Conservation (phyloP, 345 rosid genomes). For the Carallia brachiata region DNA sequence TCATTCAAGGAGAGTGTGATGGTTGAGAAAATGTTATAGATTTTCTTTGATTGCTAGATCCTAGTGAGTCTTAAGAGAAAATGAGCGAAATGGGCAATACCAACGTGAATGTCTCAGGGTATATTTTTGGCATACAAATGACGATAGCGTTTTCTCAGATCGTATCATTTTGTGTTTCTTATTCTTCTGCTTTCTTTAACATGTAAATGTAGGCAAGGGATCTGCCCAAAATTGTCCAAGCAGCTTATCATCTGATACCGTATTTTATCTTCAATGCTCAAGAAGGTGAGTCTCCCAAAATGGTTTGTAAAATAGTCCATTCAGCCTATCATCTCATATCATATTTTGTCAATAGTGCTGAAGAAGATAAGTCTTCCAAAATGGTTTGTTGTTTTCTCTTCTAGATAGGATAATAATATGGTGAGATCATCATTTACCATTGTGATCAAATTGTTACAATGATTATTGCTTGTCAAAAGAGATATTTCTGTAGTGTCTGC, state of each 20-base stretch:
- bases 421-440: neutral
- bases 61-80: too few species aligned
- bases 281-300: constrained; percentile 22
- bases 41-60: too few species aligned
- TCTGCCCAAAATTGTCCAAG: constrained; percentile 10
- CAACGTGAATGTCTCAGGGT: too few species aligned
- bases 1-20: too few species aligned
- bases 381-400: neutral
- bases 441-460: too few species aligned
- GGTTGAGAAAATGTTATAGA: too few species aligned
- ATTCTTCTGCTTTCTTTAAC: neutral
- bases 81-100: too few species aligned
- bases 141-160: neutral
- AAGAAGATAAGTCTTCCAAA: too few species aligned
- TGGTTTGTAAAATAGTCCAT: neutral
- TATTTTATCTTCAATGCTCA: constrained; percentile 6
- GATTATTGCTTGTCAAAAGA: too few species aligned
- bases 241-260: constrained; percentile 1
- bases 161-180: neutral
- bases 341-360: too few species aligned
- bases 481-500: too few species aligned
- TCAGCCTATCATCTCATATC: too few species aligned
- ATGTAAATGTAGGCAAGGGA: constrained; percentile 32
- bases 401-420: neutral
- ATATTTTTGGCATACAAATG: neutral